Evolutionary conservation across 345 rosid genomes (phyloP).

Genomic region (Eucalyptus melliodora): DNA sequence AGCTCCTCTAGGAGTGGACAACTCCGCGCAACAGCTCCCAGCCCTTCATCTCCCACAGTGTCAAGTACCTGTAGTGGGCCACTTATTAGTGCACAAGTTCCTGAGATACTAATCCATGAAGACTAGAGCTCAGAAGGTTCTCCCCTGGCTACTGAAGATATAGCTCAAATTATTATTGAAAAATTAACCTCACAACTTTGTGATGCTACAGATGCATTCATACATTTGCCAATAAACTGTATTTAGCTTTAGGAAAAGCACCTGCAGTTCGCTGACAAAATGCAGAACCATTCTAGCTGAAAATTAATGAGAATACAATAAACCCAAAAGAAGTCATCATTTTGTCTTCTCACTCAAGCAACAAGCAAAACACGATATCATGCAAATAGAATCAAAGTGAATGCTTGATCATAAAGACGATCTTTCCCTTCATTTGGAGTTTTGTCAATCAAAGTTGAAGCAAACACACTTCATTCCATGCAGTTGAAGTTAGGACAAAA

Average conservation of each 20-base stretch:
- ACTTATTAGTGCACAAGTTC: not conserved
- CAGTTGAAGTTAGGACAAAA: not conserved
- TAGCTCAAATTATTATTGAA: not conserved
- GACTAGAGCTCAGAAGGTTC: not conserved
- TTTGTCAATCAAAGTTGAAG: not conserved
- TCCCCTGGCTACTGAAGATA: not conserved
- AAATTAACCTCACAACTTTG: not conserved
- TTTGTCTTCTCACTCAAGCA: not conserved
- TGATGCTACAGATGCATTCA: not conserved
- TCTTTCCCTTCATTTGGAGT: not conserved
- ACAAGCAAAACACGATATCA: not conserved
- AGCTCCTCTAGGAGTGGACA: constrained; percentile 62
- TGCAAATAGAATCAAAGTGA: not conserved
- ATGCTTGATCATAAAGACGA: not conserved
- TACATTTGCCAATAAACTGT: not conserved
- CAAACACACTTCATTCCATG: not conserved
- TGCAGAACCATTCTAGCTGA: not conserved
- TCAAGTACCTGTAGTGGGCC: constrained; percentile 38
- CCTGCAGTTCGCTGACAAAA: not conserved
- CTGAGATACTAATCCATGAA: not conserved
- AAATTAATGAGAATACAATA: not conserved
- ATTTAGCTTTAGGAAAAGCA: not conserved
- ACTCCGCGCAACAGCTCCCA: constrained; percentile 38
- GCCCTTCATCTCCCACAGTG: constrained; percentile 56
- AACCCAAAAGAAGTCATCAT: not conserved